Base-by-base conservation (phyloP, 148 eudicot species). In the Limonium bicolor region DNA sequence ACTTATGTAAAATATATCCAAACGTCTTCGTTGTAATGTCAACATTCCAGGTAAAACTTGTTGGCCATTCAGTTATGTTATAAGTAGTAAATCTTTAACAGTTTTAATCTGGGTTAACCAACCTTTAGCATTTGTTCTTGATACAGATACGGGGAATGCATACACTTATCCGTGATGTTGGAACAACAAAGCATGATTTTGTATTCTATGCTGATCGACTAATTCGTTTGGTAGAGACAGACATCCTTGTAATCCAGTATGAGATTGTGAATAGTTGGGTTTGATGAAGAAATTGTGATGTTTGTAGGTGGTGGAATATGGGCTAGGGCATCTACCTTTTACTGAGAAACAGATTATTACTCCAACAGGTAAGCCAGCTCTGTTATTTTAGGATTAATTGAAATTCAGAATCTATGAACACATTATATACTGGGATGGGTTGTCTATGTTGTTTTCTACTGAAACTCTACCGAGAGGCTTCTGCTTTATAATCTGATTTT, bases 331-430 rank as follows among this genome's bases (percentile, higher is more conserved):
- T 66, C 86, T 88, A 19, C 96, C 96, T 15, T 88, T 88, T 62
- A 83, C 81, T 18, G 94, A 88, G 62, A 88, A 83, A 71, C 94
- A 83, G 66, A 86, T 83, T 64, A 74, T 63, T 42, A 83, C 96
- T 62, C 96, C 96, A 46, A 88, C 96, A 28, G 94, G 96, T 83
- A 44, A n/a, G n/a, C n/a, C n/a, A n/a, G n/a, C n/a, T n/a, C n/a
- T n/a, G n/a, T n/a, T n/a, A n/a, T n/a, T n/a, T n/a, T n/a, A n/a
- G n/a, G n/a, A n/a, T n/a, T n/a, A n/a, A n/a, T n/a, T n/a, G n/a
- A n/a, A n/a, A n/a, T n/a, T n/a, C n/a, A n/a, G n/a, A n/a, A n/a
- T n/a, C n/a, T n/a, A n/a, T n/a, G n/a, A n/a, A n/a, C n/a, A n/a
- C n/a, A n/a, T n/a, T n/a, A n/a, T n/a, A n/a, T n/a, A n/a, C n/a